Evolutionary conservation across 2,329 filamentous ascomycete genomes (phyloP).

Genomic region (Domatiomyces catenatus): DNA sequence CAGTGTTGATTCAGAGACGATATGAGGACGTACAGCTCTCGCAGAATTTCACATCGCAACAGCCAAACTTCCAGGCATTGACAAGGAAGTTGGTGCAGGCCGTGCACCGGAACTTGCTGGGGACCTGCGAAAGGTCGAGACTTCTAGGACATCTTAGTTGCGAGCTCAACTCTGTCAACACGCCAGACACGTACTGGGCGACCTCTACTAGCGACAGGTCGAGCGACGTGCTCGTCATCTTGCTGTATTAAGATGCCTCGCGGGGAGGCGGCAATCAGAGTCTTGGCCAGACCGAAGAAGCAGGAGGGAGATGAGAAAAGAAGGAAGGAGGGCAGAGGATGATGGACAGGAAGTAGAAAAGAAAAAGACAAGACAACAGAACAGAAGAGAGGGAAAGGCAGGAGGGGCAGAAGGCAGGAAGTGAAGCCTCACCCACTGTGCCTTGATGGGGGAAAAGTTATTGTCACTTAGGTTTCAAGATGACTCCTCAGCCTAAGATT

Average conservation of each 20-base stretch:
- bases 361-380: background rate
- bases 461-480: no score
- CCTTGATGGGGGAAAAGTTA: no score
- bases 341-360: background rate
- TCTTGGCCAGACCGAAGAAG: background rate
- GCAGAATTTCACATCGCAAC: slow-evolving; percentile 91
- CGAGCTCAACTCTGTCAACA: background rate
- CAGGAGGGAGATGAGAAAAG: background rate
- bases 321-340: background rate
- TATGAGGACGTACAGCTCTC: slow-evolving; percentile 54
- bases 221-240: slow-evolving; percentile 8
- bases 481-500: no score
- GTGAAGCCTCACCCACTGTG: no score
- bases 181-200: slow-evolving; percentile 12
- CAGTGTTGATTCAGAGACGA: background rate
- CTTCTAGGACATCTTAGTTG: slow-evolving; percentile 38
- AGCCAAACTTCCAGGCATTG: slow-evolving; percentile 80
- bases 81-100: slow-evolving; percentile 82
- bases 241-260: background rate
- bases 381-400: background rate
- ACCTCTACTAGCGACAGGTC: slow-evolving; percentile 14
- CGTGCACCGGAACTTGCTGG: slow-evolving; percentile 90
- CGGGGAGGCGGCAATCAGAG: background rate
- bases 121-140: slow-evolving; percentile 67
- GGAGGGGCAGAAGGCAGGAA: background rate